Evolutionary conservation across 148 eudicot genomes (phyloP).

Genomic region (Rhododendron ferrugineum): DNA sequence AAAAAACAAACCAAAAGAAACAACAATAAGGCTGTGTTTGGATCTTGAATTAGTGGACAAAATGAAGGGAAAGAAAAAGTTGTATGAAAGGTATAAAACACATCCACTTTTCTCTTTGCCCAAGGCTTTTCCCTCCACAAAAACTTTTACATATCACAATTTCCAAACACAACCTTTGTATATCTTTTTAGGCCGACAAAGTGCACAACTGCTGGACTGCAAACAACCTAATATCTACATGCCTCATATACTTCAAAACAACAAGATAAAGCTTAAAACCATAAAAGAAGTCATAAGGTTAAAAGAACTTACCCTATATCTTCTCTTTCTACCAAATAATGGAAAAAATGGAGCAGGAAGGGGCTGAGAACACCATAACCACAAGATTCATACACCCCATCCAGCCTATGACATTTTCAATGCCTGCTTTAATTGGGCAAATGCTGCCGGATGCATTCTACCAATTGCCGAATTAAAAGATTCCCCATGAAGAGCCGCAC

Average conservation of each 20-base stretch:
- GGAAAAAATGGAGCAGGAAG: slow-evolving; percentile 9
- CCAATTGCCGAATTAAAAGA: slow-evolving; percentile 72
- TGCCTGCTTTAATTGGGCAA: slow-evolving; percentile 83
- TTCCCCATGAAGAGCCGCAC: slow-evolving; percentile 91
- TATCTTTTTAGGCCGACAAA: neutral
- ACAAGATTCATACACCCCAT: neutral
- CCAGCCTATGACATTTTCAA: slow-evolving; percentile 58
- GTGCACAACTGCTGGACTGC: neutral
- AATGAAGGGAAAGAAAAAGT: neutral
- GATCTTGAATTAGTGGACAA: neutral
- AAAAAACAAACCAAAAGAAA: neutral
- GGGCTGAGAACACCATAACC: neutral
- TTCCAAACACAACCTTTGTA: neutral
- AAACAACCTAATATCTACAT: slow-evolving; percentile 1
- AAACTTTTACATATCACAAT: neutral
- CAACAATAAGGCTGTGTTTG: neutral
- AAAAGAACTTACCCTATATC: slow-evolving; percentile 3
- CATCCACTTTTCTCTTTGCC: neutral
- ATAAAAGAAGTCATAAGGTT: neutral
- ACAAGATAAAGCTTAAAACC: neutral
- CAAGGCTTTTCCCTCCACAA: neutral
- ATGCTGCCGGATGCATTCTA: slow-evolving; percentile 84
- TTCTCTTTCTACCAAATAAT: slow-evolving; percentile 2
- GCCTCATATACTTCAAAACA: neutral
- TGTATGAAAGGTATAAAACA: neutral